Evolutionary conservation across 208 protist species (phyloP), one percentile per base, ranked within the genome.

Genomic region (Acanthamoeba sp.): DNA sequence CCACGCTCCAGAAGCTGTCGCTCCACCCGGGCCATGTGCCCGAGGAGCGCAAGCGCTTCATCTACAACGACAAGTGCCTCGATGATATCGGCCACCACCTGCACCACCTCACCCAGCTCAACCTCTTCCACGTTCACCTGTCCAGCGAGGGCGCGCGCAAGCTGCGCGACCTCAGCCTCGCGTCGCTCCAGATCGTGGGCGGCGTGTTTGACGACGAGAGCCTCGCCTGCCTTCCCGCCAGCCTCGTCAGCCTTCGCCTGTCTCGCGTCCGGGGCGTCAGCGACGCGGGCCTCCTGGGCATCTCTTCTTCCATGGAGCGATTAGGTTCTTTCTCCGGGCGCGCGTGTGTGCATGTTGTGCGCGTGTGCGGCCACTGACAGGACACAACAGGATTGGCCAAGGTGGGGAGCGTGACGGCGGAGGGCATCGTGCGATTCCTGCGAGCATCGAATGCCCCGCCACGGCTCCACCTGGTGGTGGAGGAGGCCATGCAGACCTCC

Each of bases 121-220:
- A 85, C 42, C 42, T 85, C 24, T 85, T 85, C 10, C 76, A 85
- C 76, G 76, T 85, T 40, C 50, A 85, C 29, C 40, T 85, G 27
- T 55, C 76, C 76, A 55, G 55, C 76, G 76, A 48, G 76, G 76
- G 76, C 76, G 55, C 55, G 76, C 76, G 76, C 40, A 85, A 85
- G 76, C 76, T 85, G 18, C 14, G 29, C 5, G 42, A 85, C n/a
- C n/a, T 85, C 3, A 24, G 42, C 76, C 40, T 85, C 18, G 40
- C 18, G 76, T 85, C 76, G 76, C 76, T 85, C 36, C 76, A 85
- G 40, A 85, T 85, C 27, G 76, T 85, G 76, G 76, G 76, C 40
- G 76, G 76, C 40, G 24, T 85, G 27, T 85, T 85, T 52, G 76
- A 55, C 27, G 76, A 85, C 76, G 76, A 48, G 27, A 40, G 76